Percentiles rank a stretch among this genome's conserved stretches.
These are phyloP conservation scores for Penicillium arizonense DNA, from an alignment of 495 filamentous ascomycete genomes.

Conservation along the genomic window DNA sequence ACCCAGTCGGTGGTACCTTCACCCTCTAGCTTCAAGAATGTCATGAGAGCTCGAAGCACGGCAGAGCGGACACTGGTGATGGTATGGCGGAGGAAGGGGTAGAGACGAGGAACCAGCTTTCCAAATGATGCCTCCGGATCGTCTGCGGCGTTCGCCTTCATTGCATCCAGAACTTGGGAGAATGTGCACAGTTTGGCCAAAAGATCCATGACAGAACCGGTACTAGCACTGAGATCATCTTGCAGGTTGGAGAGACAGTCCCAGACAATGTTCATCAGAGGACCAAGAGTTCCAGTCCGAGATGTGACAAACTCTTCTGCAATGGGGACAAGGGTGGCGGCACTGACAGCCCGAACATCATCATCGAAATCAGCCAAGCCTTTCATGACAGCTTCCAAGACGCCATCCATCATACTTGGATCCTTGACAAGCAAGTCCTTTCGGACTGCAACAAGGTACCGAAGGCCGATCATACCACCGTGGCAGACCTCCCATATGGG, in stretches of 20 bases:
- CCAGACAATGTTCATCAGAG: conserved; percentile 93
- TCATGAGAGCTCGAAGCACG: conserved; percentile 87
- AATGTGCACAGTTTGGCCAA: conserved; percentile 94
- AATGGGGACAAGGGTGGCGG: conserved; percentile 92
- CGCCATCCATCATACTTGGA: conserved; percentile 82
- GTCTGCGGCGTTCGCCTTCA: conserved; percentile 83
- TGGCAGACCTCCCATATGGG: conserved; percentile 93
- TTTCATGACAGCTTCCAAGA: conserved; percentile 89
- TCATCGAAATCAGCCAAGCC: conserved; percentile 89
- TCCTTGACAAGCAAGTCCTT: conserved; percentile 87
- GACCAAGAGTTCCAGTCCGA: conserved; percentile 69
- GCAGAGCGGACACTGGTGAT: conserved; percentile 93
- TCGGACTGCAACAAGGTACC: conserved; percentile 91
- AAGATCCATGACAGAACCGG: conserved; percentile 96
- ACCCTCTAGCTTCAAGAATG: conserved; percentile 83
- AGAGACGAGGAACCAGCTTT: conserved; percentile 86
- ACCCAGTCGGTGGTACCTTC: conserved; percentile 88
- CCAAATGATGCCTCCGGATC: conserved; percentile 87
- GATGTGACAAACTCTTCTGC: conserved; percentile 88
- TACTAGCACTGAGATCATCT: conserved; percentile 95
- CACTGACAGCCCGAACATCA: conserved; percentile 95
- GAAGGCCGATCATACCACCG: conserved; percentile 93
- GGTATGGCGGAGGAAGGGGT: conserved; percentile 94
- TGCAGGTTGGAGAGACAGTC: conserved; percentile 92
- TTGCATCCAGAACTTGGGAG: conserved; percentile 85